phyloP scores from a whole-genome alignment of 441 rosid genomes.

The Populus hybrid region DNA sequence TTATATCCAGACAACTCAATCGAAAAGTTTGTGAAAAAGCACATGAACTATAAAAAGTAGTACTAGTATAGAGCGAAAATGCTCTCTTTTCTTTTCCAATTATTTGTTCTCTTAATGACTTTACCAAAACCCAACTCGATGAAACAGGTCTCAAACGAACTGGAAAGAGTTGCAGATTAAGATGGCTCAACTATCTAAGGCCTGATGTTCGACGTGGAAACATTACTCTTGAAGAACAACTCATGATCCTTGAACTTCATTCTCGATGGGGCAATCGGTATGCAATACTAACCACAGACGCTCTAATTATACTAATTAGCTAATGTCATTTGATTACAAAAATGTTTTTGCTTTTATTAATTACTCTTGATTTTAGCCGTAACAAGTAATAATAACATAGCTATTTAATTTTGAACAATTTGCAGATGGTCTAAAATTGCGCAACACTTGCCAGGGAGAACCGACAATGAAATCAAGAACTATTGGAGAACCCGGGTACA shows the following conservation, averaged over 20 bases:
- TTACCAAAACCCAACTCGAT: constrained; percentile 1
- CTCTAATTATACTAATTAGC: background rate
- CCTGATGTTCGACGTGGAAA: constrained; percentile 98
- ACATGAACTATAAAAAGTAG: constrained; percentile 1
- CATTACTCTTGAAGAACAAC: constrained; percentile 91
- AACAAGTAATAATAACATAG: background rate
- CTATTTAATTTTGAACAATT: background rate
- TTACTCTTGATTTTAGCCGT: background rate
- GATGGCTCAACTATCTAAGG: constrained; percentile 96
- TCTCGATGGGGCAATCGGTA: constrained; percentile 96
- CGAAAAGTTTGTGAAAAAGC: constrained; percentile 14
- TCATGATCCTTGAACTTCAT: constrained; percentile 91
- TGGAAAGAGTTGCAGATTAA: constrained; percentile 89
- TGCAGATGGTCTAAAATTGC: constrained; percentile 96
- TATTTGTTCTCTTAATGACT: background rate
- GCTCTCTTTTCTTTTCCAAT: background rate
- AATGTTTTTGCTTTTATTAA: background rate
- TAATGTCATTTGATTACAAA: background rate
- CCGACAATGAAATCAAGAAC: constrained; percentile 94
- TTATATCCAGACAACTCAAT: background rate
- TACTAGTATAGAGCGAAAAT: background rate
- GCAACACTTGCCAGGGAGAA: constrained; percentile 87
- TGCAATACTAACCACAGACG: background rate
- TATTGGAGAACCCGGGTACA: constrained; percentile 98
- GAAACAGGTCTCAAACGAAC: constrained; percentile 11